Evolutionary conservation across 2,329 filamentous ascomycete genomes (phyloP).

Genomic region (Aspergillus candidus): DNA sequence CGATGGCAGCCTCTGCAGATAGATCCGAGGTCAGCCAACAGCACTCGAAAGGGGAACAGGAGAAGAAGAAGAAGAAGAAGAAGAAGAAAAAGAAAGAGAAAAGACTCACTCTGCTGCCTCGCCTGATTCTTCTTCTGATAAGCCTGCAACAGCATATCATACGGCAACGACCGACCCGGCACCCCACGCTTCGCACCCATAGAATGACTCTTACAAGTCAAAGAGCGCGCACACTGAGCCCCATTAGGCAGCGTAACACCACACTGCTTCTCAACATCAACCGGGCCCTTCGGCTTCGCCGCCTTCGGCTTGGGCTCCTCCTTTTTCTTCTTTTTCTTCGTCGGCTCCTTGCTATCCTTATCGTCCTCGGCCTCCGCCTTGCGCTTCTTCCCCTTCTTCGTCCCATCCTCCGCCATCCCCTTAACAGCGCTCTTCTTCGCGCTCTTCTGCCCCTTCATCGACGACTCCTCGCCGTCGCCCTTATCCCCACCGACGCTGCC

Average conservation of each 20-base stretch:
- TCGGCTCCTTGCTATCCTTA: conserved; percentile 62
- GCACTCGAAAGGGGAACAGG: neutral
- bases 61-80: conserved; percentile 15
- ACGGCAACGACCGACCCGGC: conserved; percentile 77
- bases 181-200: conserved; percentile 92
- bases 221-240: conserved; percentile 75
- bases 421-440: conserved; percentile 54
- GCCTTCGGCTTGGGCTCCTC: conserved; percentile 80
- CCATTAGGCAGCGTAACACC: conserved; percentile 82
- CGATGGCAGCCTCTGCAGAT: conserved; percentile 74
- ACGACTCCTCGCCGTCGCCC: conserved; percentile 36
- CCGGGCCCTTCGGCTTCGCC: conserved; percentile 81
- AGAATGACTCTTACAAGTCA: conserved; percentile 91
- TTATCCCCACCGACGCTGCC: conserved; percentile 3
- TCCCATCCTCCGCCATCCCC: conserved; percentile 49
- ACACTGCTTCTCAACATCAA: conserved; percentile 90
- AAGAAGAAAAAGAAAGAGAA: conserved; percentile 1
- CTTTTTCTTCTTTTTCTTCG: conserved; percentile 91
- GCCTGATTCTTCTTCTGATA: conserved; percentile 99
- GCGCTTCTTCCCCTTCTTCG: conserved; percentile 66
- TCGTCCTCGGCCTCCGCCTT: conserved; percentile 64
- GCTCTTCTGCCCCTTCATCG: conserved; percentile 56
- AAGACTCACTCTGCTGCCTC: conserved; percentile 79
- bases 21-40: conserved; percentile 12
- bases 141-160: conserved; percentile 81